These are phyloP conservation scores for Cyamopsis tetragonoloba DNA, from an alignment of 306 rosid genomes.

Conservation along the genomic window DNA sequence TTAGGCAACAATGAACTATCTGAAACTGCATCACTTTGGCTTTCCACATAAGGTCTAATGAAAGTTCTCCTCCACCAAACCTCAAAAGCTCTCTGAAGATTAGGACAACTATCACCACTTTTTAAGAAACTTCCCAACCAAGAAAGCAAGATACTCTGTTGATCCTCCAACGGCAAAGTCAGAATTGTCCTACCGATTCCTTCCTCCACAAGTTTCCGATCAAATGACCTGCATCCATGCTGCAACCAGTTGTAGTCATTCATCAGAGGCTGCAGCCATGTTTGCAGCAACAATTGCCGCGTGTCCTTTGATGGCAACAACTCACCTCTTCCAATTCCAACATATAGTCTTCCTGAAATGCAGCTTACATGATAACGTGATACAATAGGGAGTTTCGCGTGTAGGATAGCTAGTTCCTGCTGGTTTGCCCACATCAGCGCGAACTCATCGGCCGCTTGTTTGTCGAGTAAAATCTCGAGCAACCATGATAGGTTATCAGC, in stretches of 20 bases:
- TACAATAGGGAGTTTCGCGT: constrained; percentile 46
- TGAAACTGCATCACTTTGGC: constrained; percentile 44
- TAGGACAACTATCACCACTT: constrained; percentile 92
- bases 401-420: constrained; percentile 73
- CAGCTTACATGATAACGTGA: constrained; percentile 79
- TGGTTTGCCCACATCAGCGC: constrained; percentile 80
- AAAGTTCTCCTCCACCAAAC: constrained; percentile 99
- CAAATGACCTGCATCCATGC: constrained; percentile 84
- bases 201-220: constrained; percentile 88
- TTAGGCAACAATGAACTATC: constrained; percentile 42
- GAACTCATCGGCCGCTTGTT: constrained; percentile 81
- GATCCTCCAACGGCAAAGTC: constrained; percentile 91
- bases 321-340: constrained; percentile 90
- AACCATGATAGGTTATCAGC: constrained; percentile 89
- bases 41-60: constrained; percentile 62
- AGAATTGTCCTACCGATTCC: constrained; percentile 96
- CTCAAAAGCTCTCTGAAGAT: constrained; percentile 93
- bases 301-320: constrained; percentile 75
- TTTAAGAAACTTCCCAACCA: constrained; percentile 88
- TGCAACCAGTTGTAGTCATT: constrained; percentile 90
- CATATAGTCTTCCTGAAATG: constrained; percentile 68
- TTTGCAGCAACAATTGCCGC: constrained; percentile 59
- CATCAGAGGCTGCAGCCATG: constrained; percentile 94
- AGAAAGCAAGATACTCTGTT: constrained; percentile 82
- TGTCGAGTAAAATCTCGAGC: constrained; percentile 78